These are phyloP conservation scores for Ustilago esculenta DNA, from an alignment of 1,284 basidiomycete species.

Conservation along the genomic window DNA sequence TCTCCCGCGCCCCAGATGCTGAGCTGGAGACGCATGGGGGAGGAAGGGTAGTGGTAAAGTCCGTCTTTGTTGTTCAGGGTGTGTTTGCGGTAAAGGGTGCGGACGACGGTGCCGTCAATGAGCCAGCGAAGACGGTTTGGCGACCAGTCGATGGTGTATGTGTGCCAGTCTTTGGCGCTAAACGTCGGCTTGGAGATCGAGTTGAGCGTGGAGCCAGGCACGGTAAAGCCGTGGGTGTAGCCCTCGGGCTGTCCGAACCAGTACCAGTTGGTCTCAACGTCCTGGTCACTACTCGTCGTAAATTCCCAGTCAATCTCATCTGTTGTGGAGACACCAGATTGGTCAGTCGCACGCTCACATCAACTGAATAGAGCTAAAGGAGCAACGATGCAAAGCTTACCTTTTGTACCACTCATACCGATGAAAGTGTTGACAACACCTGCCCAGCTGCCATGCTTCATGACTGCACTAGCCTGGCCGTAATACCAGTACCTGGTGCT, in stretches of 20 bases:
- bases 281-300: conserved; percentile 19
- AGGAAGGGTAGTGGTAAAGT: conserved; percentile 44
- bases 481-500: conserved; percentile 52
- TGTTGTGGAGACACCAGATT: conserved; percentile 19
- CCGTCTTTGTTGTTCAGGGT: conserved; percentile 25
- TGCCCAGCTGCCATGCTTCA: conserved; percentile 41
- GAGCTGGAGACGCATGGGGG: conserved; percentile 48
- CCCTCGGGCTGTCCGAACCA: conserved; percentile 38
- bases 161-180: conserved; percentile 36
- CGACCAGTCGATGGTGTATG: conserved; percentile 50
- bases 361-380: no score
- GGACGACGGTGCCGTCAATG: conserved; percentile 46
- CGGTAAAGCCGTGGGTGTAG: conserved; percentile 36
- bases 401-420: no score
- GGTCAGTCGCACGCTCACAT: no score
- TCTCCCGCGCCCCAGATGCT: conserved; percentile 54
- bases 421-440: conserved; percentile 56
- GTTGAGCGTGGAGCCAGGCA: conserved; percentile 10
- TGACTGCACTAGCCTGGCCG: conserved; percentile 38
- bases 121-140: conserved; percentile 46
- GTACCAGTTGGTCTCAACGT: conserved; percentile 47
- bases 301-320: conserved; percentile 57
- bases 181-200: conserved; percentile 13
- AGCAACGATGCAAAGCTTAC: no score
- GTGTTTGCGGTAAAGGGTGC: conserved; percentile 45